Evolutionary conservation across 176 grass and related monocot genomes (phyloP), one percentile per base, ranked within the genome.

Genomic region (Tillandsia fasciculata): DNA sequence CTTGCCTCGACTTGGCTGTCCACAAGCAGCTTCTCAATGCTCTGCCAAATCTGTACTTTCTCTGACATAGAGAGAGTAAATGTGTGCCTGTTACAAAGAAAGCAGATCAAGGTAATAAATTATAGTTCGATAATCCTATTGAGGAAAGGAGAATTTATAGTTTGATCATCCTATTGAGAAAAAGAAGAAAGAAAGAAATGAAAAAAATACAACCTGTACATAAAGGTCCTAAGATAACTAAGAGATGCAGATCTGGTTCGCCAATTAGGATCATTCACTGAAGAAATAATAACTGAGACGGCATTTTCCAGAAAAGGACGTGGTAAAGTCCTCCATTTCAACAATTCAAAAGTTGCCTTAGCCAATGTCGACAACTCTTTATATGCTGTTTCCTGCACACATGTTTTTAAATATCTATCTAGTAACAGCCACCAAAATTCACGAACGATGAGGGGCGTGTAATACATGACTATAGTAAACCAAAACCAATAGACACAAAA

Each of bases 1-100:
- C 86, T 92, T 96, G 74, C 94, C 89, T 97, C 94, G 23, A 97
- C 94, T 97, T 97, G 94, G 77, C 79, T 97, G 58, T 97, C 94
- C 70, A 85, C 89, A 74, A 97, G 94, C 82, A 97, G 77, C 70
- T 81, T 90, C 70, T 92, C 89, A 69, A 92, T 91, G 68, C 79
- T 76, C 75, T 83, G 68, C 94, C 94, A 92, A 61, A 97, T 92
- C 70, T 87, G 89, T 77, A 76, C 72, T 74, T 89, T 97, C 79
- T 97, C 86, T 53, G 77, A 77, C 49, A 52, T 69, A 69, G 86
- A 90, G 53, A 97, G 93, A 29, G 83, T 85, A 79, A 97, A 97
- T 51, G 79, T 87, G 76, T 97, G 93, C 83, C 93, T 97, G 81
- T 67, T 48, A 59, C 70, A 85, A 74, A 78, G 28, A 61, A 61